These are phyloP conservation scores for Poterioochromonas sp. DNA, from an alignment of 352 stramenopile species.

Conservation along the genomic window DNA sequence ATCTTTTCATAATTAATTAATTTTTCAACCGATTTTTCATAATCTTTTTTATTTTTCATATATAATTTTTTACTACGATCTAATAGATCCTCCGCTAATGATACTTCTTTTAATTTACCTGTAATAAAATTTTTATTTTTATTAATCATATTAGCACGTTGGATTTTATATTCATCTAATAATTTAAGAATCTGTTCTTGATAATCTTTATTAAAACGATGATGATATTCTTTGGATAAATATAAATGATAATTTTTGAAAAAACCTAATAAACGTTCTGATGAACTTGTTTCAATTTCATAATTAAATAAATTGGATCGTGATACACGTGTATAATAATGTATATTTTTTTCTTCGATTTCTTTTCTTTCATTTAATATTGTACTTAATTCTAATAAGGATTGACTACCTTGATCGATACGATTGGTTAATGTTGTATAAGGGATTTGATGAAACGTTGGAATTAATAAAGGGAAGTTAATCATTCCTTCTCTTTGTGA, in stretches of 20 bases:
- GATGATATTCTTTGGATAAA: background rate
- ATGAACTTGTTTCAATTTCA: constrained; percentile 12
- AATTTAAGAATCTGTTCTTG: background rate
- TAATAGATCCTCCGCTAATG: background rate
- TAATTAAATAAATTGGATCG: constrained; percentile 3
- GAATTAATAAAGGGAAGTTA: no score
- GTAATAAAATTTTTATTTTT: background rate
- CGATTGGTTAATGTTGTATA: background rate
- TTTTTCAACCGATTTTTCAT: background rate
- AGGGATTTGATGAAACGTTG: constrained; percentile 12
- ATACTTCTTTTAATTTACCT: constrained; percentile 5
- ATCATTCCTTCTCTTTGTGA: no score
- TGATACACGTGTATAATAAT: background rate
- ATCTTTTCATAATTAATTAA: background rate
- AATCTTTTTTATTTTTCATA: background rate
- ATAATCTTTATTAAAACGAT: background rate
- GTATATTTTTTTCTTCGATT: background rate
- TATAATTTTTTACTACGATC: background rate
- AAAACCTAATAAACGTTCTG: constrained; percentile 10
- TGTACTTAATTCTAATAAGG: background rate
- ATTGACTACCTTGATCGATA: background rate
- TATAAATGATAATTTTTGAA: constrained; percentile 31
- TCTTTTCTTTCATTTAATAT: background rate
- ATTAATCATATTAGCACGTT: background rate
- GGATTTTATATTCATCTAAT: constrained; percentile 1